phyloP scores from a whole-genome alignment of 306 rosid species.

The Castanea mollissima region DNA sequence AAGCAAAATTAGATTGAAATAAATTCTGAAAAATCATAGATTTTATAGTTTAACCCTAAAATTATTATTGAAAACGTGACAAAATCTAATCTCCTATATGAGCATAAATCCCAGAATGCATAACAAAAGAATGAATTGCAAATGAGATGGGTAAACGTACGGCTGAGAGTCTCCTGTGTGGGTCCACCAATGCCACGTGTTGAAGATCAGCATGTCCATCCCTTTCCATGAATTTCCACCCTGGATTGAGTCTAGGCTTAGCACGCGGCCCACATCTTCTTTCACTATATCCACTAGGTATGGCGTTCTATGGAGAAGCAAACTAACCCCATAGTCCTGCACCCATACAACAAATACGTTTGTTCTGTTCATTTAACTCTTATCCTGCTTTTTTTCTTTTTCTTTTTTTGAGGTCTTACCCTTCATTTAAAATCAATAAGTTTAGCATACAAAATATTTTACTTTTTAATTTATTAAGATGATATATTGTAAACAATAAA shows the following conservation, averaged over 20 bases:
- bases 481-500: too few species aligned
- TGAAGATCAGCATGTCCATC: conserved; percentile 83
- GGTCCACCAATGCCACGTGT: conserved; percentile 99
- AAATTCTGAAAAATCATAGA: rapidly evolving
- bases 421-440: neutral
- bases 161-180: conserved; percentile 75
- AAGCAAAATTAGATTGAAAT: too few species aligned
- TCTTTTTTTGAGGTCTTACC: neutral
- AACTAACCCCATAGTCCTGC: conserved; percentile 75
- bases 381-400: neutral
- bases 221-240: conserved; percentile 77
- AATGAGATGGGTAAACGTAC: conserved; percentile 31
- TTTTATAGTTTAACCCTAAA: too few species aligned
- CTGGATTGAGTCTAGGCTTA: conserved; percentile 58
- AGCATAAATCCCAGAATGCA: too few species aligned
- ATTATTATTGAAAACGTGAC: too few species aligned
- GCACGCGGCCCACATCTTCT: conserved; percentile 64
- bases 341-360: conserved; percentile 20
- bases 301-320: conserved; percentile 69
- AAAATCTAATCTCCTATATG: too few species aligned
- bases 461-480: too few species aligned
- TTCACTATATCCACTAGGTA: conserved; percentile 75
- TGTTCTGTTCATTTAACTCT: neutral
- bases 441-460: too few species aligned
- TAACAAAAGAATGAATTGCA: too few species aligned